Evolutionary conservation across 345 rosid genomes (phyloP), one percentile per base, ranked within the genome.

Genomic region (Pistacia integerrima): DNA sequence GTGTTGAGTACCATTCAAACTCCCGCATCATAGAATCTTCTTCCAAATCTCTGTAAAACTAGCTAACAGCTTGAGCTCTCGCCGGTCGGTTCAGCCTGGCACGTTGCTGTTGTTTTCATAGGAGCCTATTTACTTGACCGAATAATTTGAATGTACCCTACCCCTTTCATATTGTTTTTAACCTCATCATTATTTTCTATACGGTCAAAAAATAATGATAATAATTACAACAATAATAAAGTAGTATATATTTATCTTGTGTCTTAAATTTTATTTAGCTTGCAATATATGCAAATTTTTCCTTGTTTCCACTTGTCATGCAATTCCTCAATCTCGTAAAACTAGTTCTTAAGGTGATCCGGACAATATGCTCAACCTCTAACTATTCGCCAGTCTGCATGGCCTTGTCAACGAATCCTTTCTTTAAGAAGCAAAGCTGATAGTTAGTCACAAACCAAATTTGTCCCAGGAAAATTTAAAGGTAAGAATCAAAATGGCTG

Each of bases 1-100:
- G 98, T 93, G 11, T 83, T 83, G 67, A 72, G 82, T 64, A 83
- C 91, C 58, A 55, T 93, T 30, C 81, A 90, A 8, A 83, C 87
- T 63, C 48, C 81, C 6, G 89, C 84, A 5, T 77, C 86, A 35
- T 89, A 84, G 63, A 73, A 17, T 9, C 13, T 56, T 65, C 35
- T 18, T 44, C 20, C 13, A 35, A 46, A 46, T 20, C 59, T 44
- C n/a, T 49, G 56, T 44, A 13, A 69, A 17, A 49, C 46, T n/a
- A 35, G 41, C 16, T 18, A 59, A 22, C 41, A 41, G 8, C 57
- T 38, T 55, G 41, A 67, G 63, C 55, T 72, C 35, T 58, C 36
- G 74, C 64, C 64, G 18, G 70, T 70, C 65, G 9, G 36, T 60
- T 41, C 46, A 9, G 9, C 7, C 17, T 60, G 36, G 57, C 67